phyloP scores from a whole-genome alignment of 129 eudicot species.

The Chrysanthemum seticuspe region DNA sequence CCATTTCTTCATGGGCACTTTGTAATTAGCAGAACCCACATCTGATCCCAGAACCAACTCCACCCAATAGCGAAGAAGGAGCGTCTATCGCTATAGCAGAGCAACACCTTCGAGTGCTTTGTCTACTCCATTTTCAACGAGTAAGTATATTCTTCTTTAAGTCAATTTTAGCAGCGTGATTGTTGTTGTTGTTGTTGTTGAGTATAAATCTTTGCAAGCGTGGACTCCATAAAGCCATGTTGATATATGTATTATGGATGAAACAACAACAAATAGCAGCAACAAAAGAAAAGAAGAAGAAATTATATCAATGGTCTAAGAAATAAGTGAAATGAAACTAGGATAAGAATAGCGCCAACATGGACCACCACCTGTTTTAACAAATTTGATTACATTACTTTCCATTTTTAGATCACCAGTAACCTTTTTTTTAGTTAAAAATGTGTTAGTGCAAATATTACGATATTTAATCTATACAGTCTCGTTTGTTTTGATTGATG shows the following conservation, averaged over 20 bases:
- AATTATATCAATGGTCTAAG: not conserved
- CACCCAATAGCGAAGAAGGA: constrained; percentile 45
- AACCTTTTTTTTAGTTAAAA: too few relatives aligned
- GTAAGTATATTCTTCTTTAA: constrained; percentile 27
- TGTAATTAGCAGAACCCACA: constrained; percentile 82
- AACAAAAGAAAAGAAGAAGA: not conserved
- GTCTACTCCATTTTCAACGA: not conserved
- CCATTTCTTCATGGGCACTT: constrained; percentile 96
- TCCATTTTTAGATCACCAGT: too few relatives aligned
- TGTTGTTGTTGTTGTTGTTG: constrained; percentile 30
- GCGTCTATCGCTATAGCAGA: constrained; percentile 84
- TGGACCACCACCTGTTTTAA: constrained; percentile 46
- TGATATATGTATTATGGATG: not conserved
- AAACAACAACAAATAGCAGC: not conserved
- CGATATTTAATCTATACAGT: too few relatives aligned
- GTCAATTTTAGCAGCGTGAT: constrained; percentile 15
- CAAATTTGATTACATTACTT: constrained; percentile 39
- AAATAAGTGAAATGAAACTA: constrained; percentile 16
- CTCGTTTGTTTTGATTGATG: too few relatives aligned
- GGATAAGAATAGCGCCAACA: constrained; percentile 22
- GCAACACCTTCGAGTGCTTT: constrained; percentile 40
- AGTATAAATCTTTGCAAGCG: constrained; percentile 63
- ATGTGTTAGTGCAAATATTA: too few relatives aligned
- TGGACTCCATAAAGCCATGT: constrained; percentile 62
- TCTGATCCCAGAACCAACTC: constrained; percentile 48